Evolutionary conservation across 2,329 filamentous ascomycete species (phyloP), one percentile per base, ranked within the genome.

Genomic region (Parafenestella ontariensis): DNA sequence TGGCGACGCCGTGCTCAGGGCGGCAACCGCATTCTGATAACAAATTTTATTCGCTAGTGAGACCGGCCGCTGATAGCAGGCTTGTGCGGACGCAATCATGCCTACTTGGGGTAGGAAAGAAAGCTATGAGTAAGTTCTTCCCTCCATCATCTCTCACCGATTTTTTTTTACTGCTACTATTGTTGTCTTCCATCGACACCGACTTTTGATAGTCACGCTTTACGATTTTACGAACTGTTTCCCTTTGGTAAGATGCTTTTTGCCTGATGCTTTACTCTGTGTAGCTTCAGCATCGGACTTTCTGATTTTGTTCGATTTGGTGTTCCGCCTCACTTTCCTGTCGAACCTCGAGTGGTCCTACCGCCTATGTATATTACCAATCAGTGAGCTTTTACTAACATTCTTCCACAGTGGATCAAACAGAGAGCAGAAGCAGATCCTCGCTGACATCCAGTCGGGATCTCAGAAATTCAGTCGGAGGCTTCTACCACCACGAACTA

Each of bases 401-500:
- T 13, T 17, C 48, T 21, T 29, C 24, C 24, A 11, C 61, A 75
- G 72, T 67, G 69, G 60, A 49, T 65, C 70, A 26, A 55, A 64
- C 47, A 69, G 68, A 64, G 73, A 74, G 66, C 70, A 75, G 60
- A 75, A 75, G 66, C 69, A 75, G 68, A 74, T 75, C 54, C 67
- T 74, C 59, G 68, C 69, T 49, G 74, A 76, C 52, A 75, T 76
- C 64, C 64, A 73, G 58, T 70, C 73, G 45, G 72, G 72, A 33
- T 73, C 70, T 24, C 67, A 73, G 48, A 76, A 74, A 48, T 72
- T 74, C 40, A 69, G 68, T 46, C 62, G 73, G 47, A 71, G 73
- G 55, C 64, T 75, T 5, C 50, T 57, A 21, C 57, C 47, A 58
- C 63, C 54, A 45, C 26, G 47, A 56, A 58, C 59, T 50, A 45